Conservation (phyloP, 2,329 filamentous ascomycete species). For the Aspergillus pseudoglaucus region DNA sequence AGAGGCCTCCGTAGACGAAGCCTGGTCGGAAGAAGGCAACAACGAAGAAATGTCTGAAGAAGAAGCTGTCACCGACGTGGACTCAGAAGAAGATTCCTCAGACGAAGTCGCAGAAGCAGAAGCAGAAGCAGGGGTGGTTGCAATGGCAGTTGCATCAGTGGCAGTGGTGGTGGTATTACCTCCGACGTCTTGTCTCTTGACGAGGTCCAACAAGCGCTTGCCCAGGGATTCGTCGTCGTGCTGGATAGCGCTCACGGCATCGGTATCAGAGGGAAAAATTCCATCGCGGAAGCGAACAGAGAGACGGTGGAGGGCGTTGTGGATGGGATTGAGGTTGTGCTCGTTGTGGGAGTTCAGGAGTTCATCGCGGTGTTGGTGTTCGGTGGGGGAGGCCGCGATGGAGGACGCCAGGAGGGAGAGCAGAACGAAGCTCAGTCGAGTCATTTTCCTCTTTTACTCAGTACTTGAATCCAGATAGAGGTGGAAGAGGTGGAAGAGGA, state of each 20-base stretch:
- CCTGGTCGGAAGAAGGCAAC: not conserved
- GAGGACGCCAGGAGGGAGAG: not conserved
- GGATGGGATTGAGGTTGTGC: slow-evolving; percentile 55
- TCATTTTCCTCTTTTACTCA: too few species aligned
- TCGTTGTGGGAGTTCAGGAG: slow-evolving; percentile 52
- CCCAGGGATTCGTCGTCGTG: slow-evolving; percentile 56
- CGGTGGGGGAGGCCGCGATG: not conserved
- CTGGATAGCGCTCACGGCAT: slow-evolving; percentile 58
- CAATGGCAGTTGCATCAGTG: slow-evolving; percentile 2
- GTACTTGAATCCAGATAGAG: too few species aligned
- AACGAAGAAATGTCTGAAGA: not conserved
- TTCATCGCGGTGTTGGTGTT: slow-evolving; percentile 38
- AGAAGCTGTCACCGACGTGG: slow-evolving; percentile 1
- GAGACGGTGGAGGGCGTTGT: slow-evolving; percentile 60
- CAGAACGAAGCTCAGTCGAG: not conserved
- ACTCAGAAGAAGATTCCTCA: not conserved
- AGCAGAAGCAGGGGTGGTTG: slow-evolving; percentile 12
- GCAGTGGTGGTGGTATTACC: slow-evolving; percentile 7
- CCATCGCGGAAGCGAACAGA: slow-evolving; percentile 61
- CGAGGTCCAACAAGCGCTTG: slow-evolving; percentile 57
- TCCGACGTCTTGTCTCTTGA: slow-evolving; percentile 48
- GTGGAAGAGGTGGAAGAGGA: too few species aligned
- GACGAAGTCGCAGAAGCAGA: slow-evolving; percentile 6
- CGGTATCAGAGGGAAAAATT: slow-evolving; percentile 58
- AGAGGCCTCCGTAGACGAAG: not conserved